A percentile compares a stretch with the other conserved stretches of the same genome.
Conservation (phyloP, 1,139 yeast genomes). For the Saccharomyces pastorianus region DNA sequence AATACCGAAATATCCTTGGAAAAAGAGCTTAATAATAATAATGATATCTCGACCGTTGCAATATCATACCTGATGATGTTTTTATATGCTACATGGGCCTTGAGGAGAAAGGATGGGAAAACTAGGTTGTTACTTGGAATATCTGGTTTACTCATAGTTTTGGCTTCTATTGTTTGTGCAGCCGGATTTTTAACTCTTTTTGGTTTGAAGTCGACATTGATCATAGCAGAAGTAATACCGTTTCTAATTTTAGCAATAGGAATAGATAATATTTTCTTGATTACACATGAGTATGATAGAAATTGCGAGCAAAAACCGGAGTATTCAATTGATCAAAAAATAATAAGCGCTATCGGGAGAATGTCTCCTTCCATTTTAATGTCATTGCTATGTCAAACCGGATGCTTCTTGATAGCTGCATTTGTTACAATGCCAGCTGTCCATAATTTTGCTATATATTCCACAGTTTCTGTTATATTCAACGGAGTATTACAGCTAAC, state of each 20-base stretch:
- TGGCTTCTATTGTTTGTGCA: conserved; percentile 70
- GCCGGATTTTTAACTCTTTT: conserved; percentile 71
- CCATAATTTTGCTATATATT: conserved; percentile 80
- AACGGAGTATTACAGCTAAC: conserved; percentile 78
- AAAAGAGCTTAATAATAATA: conserved; percentile 73
- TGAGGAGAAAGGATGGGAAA: conserved; percentile 35
- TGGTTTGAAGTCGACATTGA: conserved; percentile 78
- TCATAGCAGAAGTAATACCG: conserved; percentile 96
- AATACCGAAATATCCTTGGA: conserved; percentile 78
- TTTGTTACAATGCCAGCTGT: conserved; percentile 93
- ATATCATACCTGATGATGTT: conserved; percentile 86
- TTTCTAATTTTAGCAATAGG: conserved; percentile 89
- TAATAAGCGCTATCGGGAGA: conserved; percentile 55
- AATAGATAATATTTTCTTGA: conserved; percentile 82
- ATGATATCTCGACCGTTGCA: conserved; percentile 63
- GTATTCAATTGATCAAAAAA: conserved; percentile 44
- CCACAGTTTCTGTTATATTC: conserved; percentile 76
- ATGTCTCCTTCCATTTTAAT: conserved; percentile 84
- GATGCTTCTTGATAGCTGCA: conserved; percentile 73
- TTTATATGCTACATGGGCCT: conserved; percentile 73
- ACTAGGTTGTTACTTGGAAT: conserved; percentile 73
- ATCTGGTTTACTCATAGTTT: conserved; percentile 71
- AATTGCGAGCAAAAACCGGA: conserved; percentile 42
- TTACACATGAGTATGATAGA: conserved; percentile 67
- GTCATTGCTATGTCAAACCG: conserved; percentile 66